Percentiles rank a stretch among this genome's conserved stretches.
Conservation (phyloP, 495 filamentous ascomycete species). For the Xylaria scruposa region DNA sequence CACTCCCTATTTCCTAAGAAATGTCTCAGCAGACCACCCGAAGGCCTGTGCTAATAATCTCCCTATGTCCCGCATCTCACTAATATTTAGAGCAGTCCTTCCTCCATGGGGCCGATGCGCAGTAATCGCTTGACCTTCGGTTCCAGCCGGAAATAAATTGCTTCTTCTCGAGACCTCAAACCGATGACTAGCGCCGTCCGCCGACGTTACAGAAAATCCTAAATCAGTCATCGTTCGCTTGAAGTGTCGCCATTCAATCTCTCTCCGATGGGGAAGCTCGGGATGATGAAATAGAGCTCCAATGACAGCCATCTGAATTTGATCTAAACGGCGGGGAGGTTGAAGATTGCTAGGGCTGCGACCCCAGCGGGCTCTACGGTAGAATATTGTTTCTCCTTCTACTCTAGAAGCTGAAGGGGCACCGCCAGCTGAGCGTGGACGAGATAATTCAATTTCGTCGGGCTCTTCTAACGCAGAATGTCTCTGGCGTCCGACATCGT, state of each 20-base stretch:
- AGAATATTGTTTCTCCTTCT: neutral
- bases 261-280: too few species aligned
- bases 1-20: neutral
- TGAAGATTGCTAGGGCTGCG: too few species aligned
- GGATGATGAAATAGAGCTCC: too few species aligned
- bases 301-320: too few species aligned
- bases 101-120: neutral
- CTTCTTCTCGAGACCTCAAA: neutral
- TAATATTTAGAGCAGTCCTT: neutral
- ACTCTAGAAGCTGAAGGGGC: neutral
- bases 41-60: neutral
- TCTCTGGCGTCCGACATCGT: neutral
- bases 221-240: neutral
- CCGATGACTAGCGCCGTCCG: too few species aligned
- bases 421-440: neutral
- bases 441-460: too few species aligned
- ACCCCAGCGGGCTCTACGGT: too few species aligned
- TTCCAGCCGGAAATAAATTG: neutral
- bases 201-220: too few species aligned
- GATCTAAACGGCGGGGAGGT: too few species aligned
- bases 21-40: constrained; percentile 15
- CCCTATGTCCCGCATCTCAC: neutral
- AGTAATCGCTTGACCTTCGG: neutral
- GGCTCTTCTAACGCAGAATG: neutral
- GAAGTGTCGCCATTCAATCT: neutral